These are phyloP conservation scores for Raddia distichophylla DNA, from an alignment of 176 grass and related monocot species.

Conservation along the genomic window DNA sequence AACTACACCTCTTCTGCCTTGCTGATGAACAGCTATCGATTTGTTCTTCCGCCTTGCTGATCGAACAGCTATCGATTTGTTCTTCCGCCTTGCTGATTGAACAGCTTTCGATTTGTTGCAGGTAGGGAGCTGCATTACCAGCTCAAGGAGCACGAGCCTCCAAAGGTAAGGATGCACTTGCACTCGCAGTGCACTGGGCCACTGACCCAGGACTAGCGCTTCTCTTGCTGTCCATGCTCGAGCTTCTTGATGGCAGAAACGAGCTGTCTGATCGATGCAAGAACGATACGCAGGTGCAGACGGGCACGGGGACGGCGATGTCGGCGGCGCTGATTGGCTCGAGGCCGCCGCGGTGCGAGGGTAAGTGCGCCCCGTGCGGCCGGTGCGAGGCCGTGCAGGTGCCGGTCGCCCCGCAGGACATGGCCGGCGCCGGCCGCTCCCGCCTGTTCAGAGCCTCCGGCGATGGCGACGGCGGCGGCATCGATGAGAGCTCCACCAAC, in stretches of 20 bases:
- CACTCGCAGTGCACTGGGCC: background rate
- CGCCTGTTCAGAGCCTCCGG: background rate
- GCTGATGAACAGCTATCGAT: background rate
- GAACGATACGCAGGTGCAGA: background rate
- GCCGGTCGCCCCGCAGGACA: slow-evolving; percentile 55
- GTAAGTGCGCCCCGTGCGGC: slow-evolving; percentile 56
- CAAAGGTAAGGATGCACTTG: slow-evolving; percentile 13
- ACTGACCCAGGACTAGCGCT: background rate
- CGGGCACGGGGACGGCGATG: background rate
- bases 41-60: background rate
- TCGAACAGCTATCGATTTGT: background rate
- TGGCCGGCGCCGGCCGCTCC: background rate
- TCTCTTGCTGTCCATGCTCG: background rate
- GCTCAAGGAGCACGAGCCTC: slow-evolving; percentile 29
- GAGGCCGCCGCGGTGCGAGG: slow-evolving; percentile 75
- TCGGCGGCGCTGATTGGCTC: slow-evolving; percentile 58
- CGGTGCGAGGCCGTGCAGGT: slow-evolving; percentile 82
- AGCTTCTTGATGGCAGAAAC: background rate
- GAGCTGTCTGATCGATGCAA: background rate
- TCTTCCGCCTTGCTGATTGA: background rate
- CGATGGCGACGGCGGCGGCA: background rate
- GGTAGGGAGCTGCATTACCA: slow-evolving; percentile 35
- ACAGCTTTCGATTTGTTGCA: slow-evolving; percentile 24
- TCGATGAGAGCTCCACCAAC: slow-evolving; percentile 57
- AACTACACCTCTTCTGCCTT: background rate